Conservation (phyloP, 2,329 filamentous ascomycete genomes). For the Trichoderma aggressivum region DNA sequence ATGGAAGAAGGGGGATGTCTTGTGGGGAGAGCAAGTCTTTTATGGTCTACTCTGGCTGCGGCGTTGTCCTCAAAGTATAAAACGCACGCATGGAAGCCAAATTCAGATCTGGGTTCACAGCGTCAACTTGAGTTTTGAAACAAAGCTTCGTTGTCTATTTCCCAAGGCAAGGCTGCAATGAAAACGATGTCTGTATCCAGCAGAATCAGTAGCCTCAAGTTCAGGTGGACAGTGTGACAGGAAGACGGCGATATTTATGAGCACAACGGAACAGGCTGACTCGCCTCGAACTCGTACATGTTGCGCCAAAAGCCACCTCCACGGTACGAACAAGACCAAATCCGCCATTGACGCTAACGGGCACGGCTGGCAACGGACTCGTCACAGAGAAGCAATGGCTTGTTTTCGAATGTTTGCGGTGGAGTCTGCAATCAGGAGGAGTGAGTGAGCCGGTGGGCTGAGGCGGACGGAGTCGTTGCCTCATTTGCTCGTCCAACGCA, state of each 20-base stretch:
- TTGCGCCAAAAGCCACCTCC: neutral
- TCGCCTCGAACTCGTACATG: neutral
- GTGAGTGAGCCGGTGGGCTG: neutral
- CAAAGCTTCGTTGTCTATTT: neutral
- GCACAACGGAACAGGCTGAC: neutral
- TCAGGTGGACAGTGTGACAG: neutral
- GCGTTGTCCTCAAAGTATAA: neutral
- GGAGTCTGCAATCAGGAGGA: conserved; percentile 5
- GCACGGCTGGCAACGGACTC: neutral
- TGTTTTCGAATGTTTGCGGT: conserved; percentile 1
- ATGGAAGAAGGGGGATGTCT: neutral
- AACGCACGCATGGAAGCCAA: neutral
- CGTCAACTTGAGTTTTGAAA: neutral
- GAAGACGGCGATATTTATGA: neutral
- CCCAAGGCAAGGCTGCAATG: neutral
- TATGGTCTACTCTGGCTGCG: neutral
- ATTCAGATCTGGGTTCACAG: neutral
- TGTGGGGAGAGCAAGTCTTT: neutral
- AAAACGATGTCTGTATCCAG: neutral
- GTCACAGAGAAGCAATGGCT: neutral
- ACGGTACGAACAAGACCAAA: neutral
- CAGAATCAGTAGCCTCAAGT: neutral
- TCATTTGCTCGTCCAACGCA: neutral
- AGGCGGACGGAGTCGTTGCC: neutral
- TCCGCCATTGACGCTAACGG: conserved; percentile 9